Conservation (phyloP, 441 rosid genomes). For the Melastoma candidum region DNA sequence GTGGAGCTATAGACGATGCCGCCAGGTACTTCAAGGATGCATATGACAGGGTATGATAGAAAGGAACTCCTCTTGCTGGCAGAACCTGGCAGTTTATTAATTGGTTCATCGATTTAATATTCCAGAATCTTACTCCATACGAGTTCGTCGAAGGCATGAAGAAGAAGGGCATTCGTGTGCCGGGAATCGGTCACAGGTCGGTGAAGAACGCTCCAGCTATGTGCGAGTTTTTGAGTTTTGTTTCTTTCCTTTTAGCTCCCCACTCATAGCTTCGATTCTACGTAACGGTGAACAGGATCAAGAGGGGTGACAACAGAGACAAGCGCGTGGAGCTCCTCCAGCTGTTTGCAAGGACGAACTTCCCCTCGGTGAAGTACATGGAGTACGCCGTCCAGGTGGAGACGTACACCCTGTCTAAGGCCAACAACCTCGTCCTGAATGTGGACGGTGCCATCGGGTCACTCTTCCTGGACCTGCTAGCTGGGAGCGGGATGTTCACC, state of each 20-base stretch:
- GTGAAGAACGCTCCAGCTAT: conserved; percentile 1
- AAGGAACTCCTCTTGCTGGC: background rate
- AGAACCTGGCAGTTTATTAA: background rate
- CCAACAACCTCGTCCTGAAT: conserved; percentile 76
- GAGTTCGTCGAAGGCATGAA: conserved; percentile 95
- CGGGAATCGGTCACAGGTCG: conserved; percentile 95
- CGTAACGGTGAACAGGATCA: conserved; percentile 40
- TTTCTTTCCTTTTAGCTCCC: background rate
- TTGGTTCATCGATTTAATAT: background rate
- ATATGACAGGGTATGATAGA: conserved; percentile 55
- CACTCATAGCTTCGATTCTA: too few species aligned
- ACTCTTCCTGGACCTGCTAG: conserved; percentile 92
- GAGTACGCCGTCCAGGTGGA: conserved; percentile 88
- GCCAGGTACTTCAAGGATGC: conserved; percentile 97
- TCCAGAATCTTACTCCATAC: conserved; percentile 70
- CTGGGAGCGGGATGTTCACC: conserved; percentile 89
- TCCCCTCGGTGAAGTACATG: conserved; percentile 92
- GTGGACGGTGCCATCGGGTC: conserved; percentile 92
- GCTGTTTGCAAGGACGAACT: conserved; percentile 67
- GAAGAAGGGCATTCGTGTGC: conserved; percentile 97
- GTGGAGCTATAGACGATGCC: conserved; percentile 97
- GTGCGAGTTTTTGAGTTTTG: conserved; percentile 4
- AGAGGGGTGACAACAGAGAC: conserved; percentile 95
- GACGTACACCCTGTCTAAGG: conserved; percentile 81
- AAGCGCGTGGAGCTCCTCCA: conserved; percentile 90